A percentile compares a stretch with the other conserved stretches of the same genome.
Evolutionary conservation across 148 eudicot species (phyloP).

Genomic region (Mesembryanthemum crystallinum): DNA sequence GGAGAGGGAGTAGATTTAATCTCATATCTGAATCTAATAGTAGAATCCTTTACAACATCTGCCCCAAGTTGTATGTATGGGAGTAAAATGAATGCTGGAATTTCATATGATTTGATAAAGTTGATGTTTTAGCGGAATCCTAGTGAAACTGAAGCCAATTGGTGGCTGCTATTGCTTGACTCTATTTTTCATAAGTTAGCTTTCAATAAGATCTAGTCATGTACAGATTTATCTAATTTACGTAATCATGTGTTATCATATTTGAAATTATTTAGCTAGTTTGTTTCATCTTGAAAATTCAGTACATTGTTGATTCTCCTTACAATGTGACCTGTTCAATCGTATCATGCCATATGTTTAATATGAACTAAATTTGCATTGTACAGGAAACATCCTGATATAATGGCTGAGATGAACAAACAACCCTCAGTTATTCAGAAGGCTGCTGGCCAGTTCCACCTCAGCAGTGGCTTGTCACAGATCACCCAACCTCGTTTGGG

Average conservation of each 20-base stretch:
- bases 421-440: conserved; percentile 47
- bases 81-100: not conserved
- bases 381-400: conserved; percentile 30
- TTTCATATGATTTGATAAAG: not conserved
- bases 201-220: no score
- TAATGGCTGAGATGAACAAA: conserved; percentile 61
- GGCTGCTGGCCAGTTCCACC: conserved; percentile 42
- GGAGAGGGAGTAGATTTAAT: not conserved
- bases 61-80: not conserved
- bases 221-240: no score
- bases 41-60: not conserved
- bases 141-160: no score
- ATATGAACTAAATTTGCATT: not conserved
- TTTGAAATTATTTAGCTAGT: no score
- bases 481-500: conserved; percentile 40
- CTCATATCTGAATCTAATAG: not conserved
- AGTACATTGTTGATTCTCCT: no score
- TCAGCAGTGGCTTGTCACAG: conserved; percentile 43
- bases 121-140: no score
- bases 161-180: no score
- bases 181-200: no score
- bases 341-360: not conserved
- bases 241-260: no score
- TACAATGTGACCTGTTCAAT: not conserved
- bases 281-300: no score